Percentiles rank a stretch among this genome's conserved stretches.
Conservation (phyloP, 495 filamentous ascomycete species). For the Podospora comata region DNA sequence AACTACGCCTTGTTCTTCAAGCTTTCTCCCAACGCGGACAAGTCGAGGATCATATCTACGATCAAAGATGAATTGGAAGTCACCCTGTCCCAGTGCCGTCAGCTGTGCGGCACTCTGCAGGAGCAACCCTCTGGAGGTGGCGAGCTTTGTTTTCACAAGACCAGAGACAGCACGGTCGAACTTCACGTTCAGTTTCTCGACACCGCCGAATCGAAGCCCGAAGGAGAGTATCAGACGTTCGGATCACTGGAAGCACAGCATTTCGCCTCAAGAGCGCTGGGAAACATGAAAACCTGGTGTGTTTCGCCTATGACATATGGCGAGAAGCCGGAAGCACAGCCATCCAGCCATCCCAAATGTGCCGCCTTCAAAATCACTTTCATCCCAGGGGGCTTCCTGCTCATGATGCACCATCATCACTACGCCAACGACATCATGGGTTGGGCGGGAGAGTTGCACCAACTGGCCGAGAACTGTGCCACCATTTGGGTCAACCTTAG, state of each 20-base stretch:
- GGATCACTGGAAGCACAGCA: constrained; percentile 33
- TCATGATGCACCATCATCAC: constrained; percentile 46
- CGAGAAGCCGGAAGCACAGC: constrained; percentile 40
- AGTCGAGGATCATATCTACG: constrained; percentile 27
- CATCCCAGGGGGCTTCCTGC: constrained; percentile 41
- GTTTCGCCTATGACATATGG: constrained; percentile 41
- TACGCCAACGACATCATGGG: constrained; percentile 46
- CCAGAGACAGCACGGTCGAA: constrained; percentile 38
- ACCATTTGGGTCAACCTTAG: constrained; percentile 32
- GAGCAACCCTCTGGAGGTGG: constrained; percentile 26
- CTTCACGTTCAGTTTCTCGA: constrained; percentile 42
- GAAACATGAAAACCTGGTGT: constrained; percentile 31
- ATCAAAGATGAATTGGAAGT: constrained; percentile 40
- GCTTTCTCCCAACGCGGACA: constrained; percentile 30
- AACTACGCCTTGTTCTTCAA: constrained; percentile 44
- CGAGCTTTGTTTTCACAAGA: constrained; percentile 36
- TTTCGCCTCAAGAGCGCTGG: constrained; percentile 29
- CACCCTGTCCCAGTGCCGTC: constrained; percentile 42
- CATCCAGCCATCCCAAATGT: constrained; percentile 33
- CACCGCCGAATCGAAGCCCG: constrained; percentile 16
- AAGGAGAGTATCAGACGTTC: constrained; percentile 33
- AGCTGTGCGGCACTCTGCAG: constrained; percentile 46
- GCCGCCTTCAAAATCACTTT: constrained; percentile 45
- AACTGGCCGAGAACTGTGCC: constrained; percentile 46
- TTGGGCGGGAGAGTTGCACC: constrained; percentile 37